phyloP scores from a whole-genome alignment of 148 eudicot genomes.

The Spergularia bocconei region DNA sequence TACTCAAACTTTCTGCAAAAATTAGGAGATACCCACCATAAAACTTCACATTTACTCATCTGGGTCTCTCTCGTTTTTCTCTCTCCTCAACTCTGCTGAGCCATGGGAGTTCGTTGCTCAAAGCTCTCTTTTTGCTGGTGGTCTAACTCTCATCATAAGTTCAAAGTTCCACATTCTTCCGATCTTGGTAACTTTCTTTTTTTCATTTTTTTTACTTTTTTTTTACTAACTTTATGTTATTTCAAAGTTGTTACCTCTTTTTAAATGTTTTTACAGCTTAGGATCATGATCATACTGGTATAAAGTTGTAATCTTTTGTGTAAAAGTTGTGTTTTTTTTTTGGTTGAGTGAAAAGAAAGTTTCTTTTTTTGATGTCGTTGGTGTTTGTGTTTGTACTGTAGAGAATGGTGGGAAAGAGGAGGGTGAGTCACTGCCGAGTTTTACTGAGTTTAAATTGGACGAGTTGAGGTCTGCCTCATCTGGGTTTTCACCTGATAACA shows the following conservation, averaged over 20 bases:
- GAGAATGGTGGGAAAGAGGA: conserved; percentile 52
- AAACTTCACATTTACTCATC: conserved; percentile 13
- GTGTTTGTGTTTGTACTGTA: conserved; percentile 15
- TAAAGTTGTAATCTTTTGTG: background rate
- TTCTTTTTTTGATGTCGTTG: background rate
- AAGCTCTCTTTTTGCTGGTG: conserved; percentile 56
- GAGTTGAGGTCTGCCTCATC: conserved; percentile 61
- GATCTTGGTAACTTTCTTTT: conserved; percentile 48
- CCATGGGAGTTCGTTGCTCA: conserved; percentile 76
- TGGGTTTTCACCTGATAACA: conserved; percentile 61
- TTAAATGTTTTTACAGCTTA: background rate
- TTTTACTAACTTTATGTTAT: background rate
- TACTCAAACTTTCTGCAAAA: background rate
- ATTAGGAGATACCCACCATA: conserved; percentile 16
- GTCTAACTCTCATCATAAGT: conserved; percentile 45
- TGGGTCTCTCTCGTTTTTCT: background rate
- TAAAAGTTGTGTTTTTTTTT: background rate
- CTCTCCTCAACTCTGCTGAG: background rate
- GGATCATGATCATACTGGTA: background rate
- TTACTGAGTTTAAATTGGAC: conserved; percentile 65
- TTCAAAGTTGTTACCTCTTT: background rate
- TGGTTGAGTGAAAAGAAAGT: background rate
- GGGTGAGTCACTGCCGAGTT: conserved; percentile 43
- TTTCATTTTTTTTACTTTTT: background rate
- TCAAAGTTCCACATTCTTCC: conserved; percentile 41